These are phyloP conservation scores for Stephania japonica DNA, from an alignment of 164 flowering plant species.

Conservation along the genomic window DNA sequence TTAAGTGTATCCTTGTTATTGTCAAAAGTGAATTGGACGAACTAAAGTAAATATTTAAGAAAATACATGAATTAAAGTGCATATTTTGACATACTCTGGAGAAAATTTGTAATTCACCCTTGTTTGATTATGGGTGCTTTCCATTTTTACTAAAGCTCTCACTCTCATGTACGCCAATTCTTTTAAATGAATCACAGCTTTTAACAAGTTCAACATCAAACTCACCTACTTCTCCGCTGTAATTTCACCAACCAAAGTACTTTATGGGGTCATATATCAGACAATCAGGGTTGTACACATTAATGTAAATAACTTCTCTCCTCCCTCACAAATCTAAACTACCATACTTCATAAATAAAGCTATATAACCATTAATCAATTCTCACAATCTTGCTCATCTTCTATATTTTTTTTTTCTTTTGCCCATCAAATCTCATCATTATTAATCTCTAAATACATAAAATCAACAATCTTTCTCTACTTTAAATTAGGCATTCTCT, in stretches of 20 bases:
- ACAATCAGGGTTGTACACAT: neutral
- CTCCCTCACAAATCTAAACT: neutral
- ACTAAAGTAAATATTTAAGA: too few relatives aligned
- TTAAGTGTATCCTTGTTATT: too few relatives aligned
- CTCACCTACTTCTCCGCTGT: neutral
- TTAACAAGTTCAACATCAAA: neutral
- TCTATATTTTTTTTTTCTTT: neutral
- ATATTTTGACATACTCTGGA: too few relatives aligned
- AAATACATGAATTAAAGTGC: too few relatives aligned
- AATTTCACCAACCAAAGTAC: neutral
- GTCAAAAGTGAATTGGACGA: too few relatives aligned
- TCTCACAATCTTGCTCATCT: neutral
- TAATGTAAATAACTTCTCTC: neutral
- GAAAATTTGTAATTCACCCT: too few relatives aligned
- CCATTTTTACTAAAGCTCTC: too few relatives aligned
- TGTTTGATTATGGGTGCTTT: too few relatives aligned
- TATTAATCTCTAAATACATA: neutral
- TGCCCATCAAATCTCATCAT: neutral
- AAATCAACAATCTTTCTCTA: neutral
- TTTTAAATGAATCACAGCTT: neutral
- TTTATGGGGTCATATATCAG: neutral
- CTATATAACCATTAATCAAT: too few relatives aligned
- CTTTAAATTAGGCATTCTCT: conserved; percentile 1
- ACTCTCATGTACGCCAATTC: too few relatives aligned
- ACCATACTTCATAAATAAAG: neutral